Evolutionary conservation across 2,329 filamentous ascomycete species (phyloP).

Genomic region (Trichoderma afroharzianum): DNA sequence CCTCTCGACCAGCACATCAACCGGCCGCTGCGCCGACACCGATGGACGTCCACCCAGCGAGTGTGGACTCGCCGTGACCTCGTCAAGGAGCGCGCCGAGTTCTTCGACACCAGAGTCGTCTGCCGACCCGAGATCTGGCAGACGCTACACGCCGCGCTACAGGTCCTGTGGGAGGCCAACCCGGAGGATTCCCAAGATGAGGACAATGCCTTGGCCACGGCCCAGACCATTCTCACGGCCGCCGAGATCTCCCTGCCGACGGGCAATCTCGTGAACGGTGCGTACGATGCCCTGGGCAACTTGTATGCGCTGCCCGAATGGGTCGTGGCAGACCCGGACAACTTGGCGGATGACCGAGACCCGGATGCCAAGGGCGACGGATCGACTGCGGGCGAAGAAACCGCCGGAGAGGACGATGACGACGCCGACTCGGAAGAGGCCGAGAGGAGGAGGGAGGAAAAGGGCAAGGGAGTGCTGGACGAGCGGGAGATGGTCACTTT

Average conservation of each 20-base stretch:
- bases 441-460: slow-evolving; percentile 48
- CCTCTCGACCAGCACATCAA: slow-evolving; percentile 65
- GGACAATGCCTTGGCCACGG: slow-evolving; percentile 53
- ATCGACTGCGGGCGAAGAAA: slow-evolving; percentile 38
- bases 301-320: slow-evolving; percentile 67
- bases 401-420: slow-evolving; percentile 36
- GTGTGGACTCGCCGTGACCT: slow-evolving; percentile 69
- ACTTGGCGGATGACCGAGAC: slow-evolving; percentile 39
- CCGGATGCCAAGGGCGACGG: slow-evolving; percentile 30
- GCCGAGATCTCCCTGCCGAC: slow-evolving; percentile 72
- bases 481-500: slow-evolving; percentile 55
- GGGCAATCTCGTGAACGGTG: slow-evolving; percentile 67
- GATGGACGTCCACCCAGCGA: slow-evolving; percentile 61
- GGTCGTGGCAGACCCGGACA: slow-evolving; percentile 65
- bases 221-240: slow-evolving; percentile 77
- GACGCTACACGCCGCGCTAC: slow-evolving; percentile 64
- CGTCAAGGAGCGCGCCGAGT: slow-evolving; percentile 69
- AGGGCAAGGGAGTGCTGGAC: slow-evolving; percentile 55
- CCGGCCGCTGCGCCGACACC: slow-evolving; percentile 61
- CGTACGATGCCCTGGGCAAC: slow-evolving; percentile 67
- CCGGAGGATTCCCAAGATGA: slow-evolving; percentile 34
- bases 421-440: slow-evolving; percentile 32
- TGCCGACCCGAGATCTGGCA: slow-evolving; percentile 78
- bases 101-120: slow-evolving; percentile 86
- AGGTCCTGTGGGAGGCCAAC: slow-evolving; percentile 61